Evolutionary conservation across 1,284 basidiomycete species (phyloP), one percentile per base, ranked within the genome.

Genomic region (Paramarasmius palmivorus): DNA sequence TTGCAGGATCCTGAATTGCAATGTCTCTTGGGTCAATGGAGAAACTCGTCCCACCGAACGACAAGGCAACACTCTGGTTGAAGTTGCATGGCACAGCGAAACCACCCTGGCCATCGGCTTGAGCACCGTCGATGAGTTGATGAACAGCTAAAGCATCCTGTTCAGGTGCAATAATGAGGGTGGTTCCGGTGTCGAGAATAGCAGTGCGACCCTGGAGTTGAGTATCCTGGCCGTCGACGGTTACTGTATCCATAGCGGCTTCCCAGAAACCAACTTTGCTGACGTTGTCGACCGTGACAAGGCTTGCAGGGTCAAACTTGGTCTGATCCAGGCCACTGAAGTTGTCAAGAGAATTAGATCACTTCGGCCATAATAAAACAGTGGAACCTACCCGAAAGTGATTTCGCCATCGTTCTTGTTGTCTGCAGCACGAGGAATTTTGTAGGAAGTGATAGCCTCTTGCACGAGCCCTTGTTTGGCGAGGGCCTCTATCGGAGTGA

Each of bases 71-170:
- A 46, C 68, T 77, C 23, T 82, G 74, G 54, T 73, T 81, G 17
- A 84, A 84, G 3, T 81, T 87, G 73, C 92, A 95, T 2, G 92
- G 91, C 53, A 95, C 77, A 26, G 81, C 87, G 74, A 89, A 93
- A 0, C 82, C 77, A 42, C 86, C 87, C 58, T 87, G 77, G 1
- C 78, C 77, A 62, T 84, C 82, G 19, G 76, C 73, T 59, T 73
- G 56, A 20, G 87, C 77, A 41, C 92, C 92, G 1, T 76, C 70
- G 63, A 92, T 92, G 45, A 63, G 57, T 36, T 77, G 67, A 53
- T 81, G 73, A 53, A 83, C 71, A 1, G 83, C 76, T 7, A 68
- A 66, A 12, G 88, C 92, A 57, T 90, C 88, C 12, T 60, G 59
- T 10, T 69, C 59, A 55, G 88, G 86, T 17, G 78, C 78, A 54